Percentiles rank a stretch among this genome's conserved stretches.
Evolutionary conservation across 2,329 filamentous ascomycete species (phyloP).

Genomic region (Calonectria fujianensis): DNA sequence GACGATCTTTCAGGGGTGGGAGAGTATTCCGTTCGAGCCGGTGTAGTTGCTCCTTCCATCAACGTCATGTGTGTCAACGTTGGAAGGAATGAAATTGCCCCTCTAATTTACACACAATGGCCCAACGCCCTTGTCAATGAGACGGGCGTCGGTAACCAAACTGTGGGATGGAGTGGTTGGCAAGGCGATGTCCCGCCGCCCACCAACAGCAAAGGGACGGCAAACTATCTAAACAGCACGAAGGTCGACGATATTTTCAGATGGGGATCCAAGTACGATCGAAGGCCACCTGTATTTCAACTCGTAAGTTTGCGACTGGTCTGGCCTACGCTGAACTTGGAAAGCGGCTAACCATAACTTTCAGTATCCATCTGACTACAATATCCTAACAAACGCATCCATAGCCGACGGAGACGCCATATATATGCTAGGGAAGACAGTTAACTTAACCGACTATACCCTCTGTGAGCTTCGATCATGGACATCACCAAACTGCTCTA

Average conservation of each 20-base stretch:
- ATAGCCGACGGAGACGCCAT: constrained; percentile 69
- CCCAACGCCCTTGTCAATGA: constrained; percentile 61
- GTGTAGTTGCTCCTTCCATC: constrained; percentile 81
- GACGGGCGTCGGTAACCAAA: constrained; percentile 61
- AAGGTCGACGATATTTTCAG: constrained; percentile 82
- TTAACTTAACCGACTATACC: constrained; percentile 70
- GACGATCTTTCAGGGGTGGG: constrained; percentile 78
- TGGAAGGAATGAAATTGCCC: constrained; percentile 73
- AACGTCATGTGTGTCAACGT: constrained; percentile 85
- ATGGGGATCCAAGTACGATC: constrained; percentile 74
- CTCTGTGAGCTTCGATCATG: constrained; percentile 81
- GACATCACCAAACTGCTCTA: constrained; percentile 79
- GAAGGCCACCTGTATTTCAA: constrained; percentile 72
- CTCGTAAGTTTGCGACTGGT: constrained; percentile 60
- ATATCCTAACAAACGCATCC: constrained; percentile 78
- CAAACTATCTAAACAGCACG: constrained; percentile 72
- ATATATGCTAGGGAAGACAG: constrained; percentile 78
- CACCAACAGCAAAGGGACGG: constrained; percentile 48
- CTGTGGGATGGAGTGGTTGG: constrained; percentile 61
- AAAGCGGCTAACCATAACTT: constrained; percentile 25
- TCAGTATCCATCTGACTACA: constrained; percentile 76
- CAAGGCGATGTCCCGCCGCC: constrained; percentile 60
- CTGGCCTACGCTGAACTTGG: constrained; percentile 38
- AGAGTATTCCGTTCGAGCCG: constrained; percentile 80
- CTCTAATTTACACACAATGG: constrained; percentile 80